phyloP scores from a whole-genome alignment of 2,329 filamentous ascomycete species.

The Zymoseptoria tritici region DNA sequence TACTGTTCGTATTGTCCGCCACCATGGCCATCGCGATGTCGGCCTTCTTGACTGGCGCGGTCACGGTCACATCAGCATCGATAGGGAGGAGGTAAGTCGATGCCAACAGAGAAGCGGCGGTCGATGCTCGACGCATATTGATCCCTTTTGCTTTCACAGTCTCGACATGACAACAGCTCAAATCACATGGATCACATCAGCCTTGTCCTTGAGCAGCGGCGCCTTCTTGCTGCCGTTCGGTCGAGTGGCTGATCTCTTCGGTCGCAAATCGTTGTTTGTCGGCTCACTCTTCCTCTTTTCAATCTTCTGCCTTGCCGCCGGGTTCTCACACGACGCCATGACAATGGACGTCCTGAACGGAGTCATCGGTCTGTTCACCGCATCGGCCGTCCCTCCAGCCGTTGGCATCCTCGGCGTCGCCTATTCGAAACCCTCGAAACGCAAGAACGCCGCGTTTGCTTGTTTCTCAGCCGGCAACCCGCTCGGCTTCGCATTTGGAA shows the following conservation, averaged over 20 bases:
- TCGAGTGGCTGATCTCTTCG: conserved; percentile 58
- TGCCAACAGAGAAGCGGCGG: too few relatives aligned
- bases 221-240: conserved; percentile 61
- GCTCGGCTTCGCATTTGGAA: conserved; percentile 50
- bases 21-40: conserved; percentile 60
- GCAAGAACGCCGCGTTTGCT: conserved; percentile 60
- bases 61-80: conserved; percentile 55
- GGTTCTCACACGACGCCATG: conserved; percentile 53
- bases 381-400: conserved; percentile 56
- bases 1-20: conserved; percentile 57
- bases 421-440: conserved; percentile 52
- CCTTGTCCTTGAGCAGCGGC: conserved; percentile 56
- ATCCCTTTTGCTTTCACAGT: conserved; percentile 31
- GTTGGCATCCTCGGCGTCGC: conserved; percentile 57
- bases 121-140: too few relatives aligned
- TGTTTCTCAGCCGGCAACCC: conserved; percentile 55
- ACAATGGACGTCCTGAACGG: conserved; percentile 57
- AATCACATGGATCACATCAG: conserved; percentile 60
- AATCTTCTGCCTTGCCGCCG: conserved; percentile 49
- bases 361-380: conserved; percentile 56
- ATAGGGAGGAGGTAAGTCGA: conserved; percentile 42
- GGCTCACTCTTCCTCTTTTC: conserved; percentile 53
- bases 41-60: conserved; percentile 52
- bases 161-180: conserved; percentile 57
- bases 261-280: conserved; percentile 53